These are phyloP conservation scores for Fusarium agapanthi DNA, from an alignment of 2,329 filamentous ascomycete species.

Conservation along the genomic window DNA sequence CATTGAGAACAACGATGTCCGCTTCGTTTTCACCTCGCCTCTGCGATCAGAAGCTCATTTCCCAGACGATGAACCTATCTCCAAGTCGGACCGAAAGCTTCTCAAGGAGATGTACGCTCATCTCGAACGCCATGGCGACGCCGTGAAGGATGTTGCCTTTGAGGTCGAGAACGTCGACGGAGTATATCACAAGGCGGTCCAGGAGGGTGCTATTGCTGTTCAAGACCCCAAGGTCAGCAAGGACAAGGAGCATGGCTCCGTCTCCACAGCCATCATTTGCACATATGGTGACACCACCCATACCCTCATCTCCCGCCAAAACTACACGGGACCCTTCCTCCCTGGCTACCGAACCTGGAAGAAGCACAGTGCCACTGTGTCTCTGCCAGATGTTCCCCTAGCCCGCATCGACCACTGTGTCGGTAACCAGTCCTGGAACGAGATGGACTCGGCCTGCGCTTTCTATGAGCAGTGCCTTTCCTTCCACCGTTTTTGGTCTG, in stretches of 20 bases:
- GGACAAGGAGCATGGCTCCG: constrained; percentile 70
- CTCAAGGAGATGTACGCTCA: constrained; percentile 82
- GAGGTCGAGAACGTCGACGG: constrained; percentile 89
- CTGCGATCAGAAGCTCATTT: constrained; percentile 69
- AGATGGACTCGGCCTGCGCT: constrained; percentile 74
- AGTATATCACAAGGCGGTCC: constrained; percentile 79
- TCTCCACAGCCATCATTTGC: constrained; percentile 80
- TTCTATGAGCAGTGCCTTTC: constrained; percentile 89
- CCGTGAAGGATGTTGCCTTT: constrained; percentile 94
- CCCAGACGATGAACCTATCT: constrained; percentile 67
- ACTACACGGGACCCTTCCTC: constrained; percentile 80
- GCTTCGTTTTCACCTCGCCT: constrained; percentile 86
- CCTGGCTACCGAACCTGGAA: constrained; percentile 77
- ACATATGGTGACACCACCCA: constrained; percentile 97
- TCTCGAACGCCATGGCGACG: constrained; percentile 88
- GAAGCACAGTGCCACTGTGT: constrained; percentile 48
- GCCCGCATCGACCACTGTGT: constrained; percentile 94
- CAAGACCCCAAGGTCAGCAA: constrained; percentile 62
- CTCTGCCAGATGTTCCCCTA: constrained; percentile 72
- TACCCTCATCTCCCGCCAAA: constrained; percentile 79
- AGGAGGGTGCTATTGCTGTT: constrained; percentile 69
- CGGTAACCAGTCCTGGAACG: constrained; percentile 94
- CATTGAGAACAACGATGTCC: constrained; percentile 77
- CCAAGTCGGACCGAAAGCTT: constrained; percentile 68
- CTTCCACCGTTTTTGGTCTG: constrained; percentile 97